Percentiles rank a stretch among this genome's conserved stretches.
Evolutionary conservation across 495 filamentous ascomycete genomes (phyloP).

Genomic region (Hypoxylon trugodes): DNA sequence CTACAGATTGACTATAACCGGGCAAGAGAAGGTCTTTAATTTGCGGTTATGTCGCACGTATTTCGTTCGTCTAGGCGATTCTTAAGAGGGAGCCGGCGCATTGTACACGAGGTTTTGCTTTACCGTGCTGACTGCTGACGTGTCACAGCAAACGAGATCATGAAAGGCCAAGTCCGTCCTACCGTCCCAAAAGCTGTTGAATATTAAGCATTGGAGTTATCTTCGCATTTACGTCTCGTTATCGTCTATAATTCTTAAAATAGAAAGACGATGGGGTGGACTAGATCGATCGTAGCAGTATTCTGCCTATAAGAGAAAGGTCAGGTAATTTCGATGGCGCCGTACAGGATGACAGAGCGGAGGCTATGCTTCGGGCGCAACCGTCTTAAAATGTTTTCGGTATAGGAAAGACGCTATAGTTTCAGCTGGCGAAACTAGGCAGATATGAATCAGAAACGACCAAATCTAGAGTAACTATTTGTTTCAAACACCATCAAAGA

Average conservation of each 20-base stretch:
- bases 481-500: constrained; percentile 5
- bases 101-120: constrained; percentile 24
- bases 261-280: neutral
- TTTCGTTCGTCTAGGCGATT: constrained; percentile 19
- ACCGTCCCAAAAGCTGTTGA: constrained; percentile 5
- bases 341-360: neutral
- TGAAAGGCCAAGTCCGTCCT: constrained; percentile 5
- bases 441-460: neutral
- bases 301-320: neutral
- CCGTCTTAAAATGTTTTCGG: neutral
- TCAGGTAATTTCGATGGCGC: neutral
- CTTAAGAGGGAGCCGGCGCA: constrained; percentile 38
- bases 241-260: neutral
- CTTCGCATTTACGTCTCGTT: constrained; percentile 9
- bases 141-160: constrained; percentile 30
- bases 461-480: constrained; percentile 1
- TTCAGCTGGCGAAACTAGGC: constrained; percentile 11
- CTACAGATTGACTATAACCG: constrained; percentile 2
- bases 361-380: neutral
- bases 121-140: constrained; percentile 25
- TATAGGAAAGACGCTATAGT: neutral
- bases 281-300: neutral
- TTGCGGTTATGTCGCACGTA: constrained; percentile 19
- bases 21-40: constrained; percentile 4
- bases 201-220: neutral